Conservation (phyloP, 2,329 filamentous ascomycete species). For the Ophiocordyceps camponoti-floridani region DNA sequence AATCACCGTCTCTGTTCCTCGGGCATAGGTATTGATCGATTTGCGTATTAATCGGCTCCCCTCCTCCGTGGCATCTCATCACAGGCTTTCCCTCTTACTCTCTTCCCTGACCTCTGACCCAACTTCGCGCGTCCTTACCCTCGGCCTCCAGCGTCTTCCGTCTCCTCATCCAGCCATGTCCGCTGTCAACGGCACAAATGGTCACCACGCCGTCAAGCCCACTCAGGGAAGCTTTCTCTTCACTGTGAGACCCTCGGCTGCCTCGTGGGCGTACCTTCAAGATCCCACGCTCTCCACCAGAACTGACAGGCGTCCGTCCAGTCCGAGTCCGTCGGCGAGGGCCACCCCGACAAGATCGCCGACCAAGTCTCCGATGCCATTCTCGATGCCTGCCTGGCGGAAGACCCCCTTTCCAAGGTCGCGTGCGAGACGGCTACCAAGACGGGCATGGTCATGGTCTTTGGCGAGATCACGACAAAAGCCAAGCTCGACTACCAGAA, state of each 20-base stretch:
- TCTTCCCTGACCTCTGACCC: neutral
- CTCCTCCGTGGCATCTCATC: too few species aligned
- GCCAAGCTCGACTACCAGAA: conserved; percentile 94
- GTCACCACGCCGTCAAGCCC: conserved; percentile 12
- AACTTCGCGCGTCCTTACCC: neutral
- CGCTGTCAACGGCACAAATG: conserved; percentile 29
- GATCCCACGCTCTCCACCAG: conserved; percentile 8
- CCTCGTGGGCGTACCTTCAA: neutral
- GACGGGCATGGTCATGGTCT: conserved; percentile 99
- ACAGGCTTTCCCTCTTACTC: neutral
- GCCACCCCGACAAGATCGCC: conserved; percentile 92
- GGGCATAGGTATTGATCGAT: too few species aligned
- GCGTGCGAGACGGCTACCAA: conserved; percentile 99
- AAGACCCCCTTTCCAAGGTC: conserved; percentile 96
- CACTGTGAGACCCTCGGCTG: conserved; percentile 35
- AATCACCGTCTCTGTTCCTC: too few species aligned
- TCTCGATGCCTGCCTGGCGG: conserved; percentile 88
- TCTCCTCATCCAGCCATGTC: conserved; percentile 31
- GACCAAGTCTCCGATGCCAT: conserved; percentile 98
- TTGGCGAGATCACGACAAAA: conserved; percentile 97
- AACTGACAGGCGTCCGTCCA: conserved; percentile 9
- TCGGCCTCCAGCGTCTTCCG: conserved; percentile 6
- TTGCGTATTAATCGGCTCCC: too few species aligned
- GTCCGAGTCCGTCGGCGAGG: conserved; percentile 80
- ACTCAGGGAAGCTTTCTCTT: conserved; percentile 59